These are phyloP conservation scores for Puccinia hordei DNA, from an alignment of 1,284 basidiomycete species.

Conservation along the genomic window DNA sequence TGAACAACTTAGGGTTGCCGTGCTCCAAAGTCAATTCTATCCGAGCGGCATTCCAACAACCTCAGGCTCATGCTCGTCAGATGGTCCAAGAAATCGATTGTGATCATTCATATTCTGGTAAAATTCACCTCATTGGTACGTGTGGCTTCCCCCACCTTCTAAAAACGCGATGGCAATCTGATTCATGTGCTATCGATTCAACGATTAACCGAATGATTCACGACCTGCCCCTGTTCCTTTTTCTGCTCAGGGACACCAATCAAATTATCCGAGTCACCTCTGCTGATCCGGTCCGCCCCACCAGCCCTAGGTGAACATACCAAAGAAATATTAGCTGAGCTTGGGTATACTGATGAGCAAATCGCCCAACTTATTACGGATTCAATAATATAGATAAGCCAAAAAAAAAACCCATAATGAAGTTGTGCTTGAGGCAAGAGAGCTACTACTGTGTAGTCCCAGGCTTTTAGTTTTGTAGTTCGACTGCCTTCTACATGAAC, in stretches of 20 bases:
- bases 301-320: constrained; percentile 60
- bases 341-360: constrained; percentile 68
- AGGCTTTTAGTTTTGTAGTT: too few relatives aligned
- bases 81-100: constrained; percentile 67
- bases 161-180: background rate
- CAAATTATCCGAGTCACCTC: constrained; percentile 13
- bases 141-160: background rate
- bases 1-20: constrained; percentile 81
- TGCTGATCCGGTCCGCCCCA: constrained; percentile 54
- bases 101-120: constrained; percentile 76
- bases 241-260: constrained; percentile 64
- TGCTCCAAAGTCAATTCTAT: constrained; percentile 94
- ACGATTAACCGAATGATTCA: constrained; percentile 63
- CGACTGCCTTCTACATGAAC: too few relatives aligned
- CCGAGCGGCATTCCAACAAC: constrained; percentile 83
- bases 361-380: constrained; percentile 65
- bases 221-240: constrained; percentile 67
- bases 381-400: constrained; percentile 63
- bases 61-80: constrained; percentile 73
- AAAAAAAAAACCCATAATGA: too few relatives aligned
- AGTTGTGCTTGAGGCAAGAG: too few relatives aligned
- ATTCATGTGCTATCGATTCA: background rate
- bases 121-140: constrained; percentile 68
- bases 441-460: too few relatives aligned
- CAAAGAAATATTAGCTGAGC: constrained; percentile 59